These are phyloP conservation scores for Populus pruinosa DNA, from an alignment of 345 rosid genomes.

Conservation along the genomic window DNA sequence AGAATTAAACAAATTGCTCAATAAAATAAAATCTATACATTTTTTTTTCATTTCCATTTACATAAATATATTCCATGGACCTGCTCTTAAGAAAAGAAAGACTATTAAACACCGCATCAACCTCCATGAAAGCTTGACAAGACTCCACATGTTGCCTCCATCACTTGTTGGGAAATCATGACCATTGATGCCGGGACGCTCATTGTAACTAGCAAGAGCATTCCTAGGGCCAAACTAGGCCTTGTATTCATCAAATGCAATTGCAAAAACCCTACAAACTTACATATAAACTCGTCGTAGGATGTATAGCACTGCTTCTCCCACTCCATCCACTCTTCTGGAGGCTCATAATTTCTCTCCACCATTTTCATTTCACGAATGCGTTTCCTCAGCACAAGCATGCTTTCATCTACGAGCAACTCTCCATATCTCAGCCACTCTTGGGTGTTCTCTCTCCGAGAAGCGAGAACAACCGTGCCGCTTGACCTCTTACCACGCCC, in stretches of 20 bases:
- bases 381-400: conserved; percentile 19
- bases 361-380: conserved; percentile 21
- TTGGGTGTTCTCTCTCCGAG: too few relatives aligned
- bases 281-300: conserved; percentile 11
- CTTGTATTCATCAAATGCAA: conserved; percentile 15
- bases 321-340: conserved; percentile 21
- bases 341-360: conserved; percentile 20
- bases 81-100: neutral
- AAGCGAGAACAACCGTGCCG: too few relatives aligned
- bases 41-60: too few relatives aligned
- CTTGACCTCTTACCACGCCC: too few relatives aligned
- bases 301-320: conserved; percentile 19
- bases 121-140: conserved; percentile 9
- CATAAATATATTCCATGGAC: too few relatives aligned
- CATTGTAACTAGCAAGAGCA: neutral
- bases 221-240: conserved; percentile 15
- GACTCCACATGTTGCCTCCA: conserved; percentile 7
- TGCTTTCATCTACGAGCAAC: too few relatives aligned
- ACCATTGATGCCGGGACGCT: conserved; percentile 10
- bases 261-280: conserved; percentile 16
- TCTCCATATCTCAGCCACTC: too few relatives aligned
- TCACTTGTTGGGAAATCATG: neutral
- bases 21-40: too few relatives aligned
- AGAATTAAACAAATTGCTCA: too few relatives aligned
- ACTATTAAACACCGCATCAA: neutral